These are phyloP conservation scores for Agrostemma githago DNA, from an alignment of 148 eudicot species.

Conservation along the genomic window DNA sequence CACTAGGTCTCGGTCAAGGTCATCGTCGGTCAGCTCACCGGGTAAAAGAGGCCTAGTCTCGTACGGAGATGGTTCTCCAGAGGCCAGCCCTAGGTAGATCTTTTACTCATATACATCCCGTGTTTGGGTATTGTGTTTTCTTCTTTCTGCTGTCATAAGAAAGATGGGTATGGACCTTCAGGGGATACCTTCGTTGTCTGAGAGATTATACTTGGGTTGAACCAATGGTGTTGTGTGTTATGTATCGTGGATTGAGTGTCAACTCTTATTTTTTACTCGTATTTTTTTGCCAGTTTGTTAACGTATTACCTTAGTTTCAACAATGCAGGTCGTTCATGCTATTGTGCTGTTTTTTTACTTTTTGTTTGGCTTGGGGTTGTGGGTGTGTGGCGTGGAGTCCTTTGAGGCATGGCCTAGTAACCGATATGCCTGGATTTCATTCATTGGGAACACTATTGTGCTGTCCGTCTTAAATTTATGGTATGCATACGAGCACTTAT, in stretches of 20 bases:
- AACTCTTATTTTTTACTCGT: neutral
- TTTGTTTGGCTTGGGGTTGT: too few species aligned
- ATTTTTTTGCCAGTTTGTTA: too few species aligned
- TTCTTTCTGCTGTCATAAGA: neutral
- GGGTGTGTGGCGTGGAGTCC: too few species aligned
- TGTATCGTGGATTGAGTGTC: constrained; percentile 18
- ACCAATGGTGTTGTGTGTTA: constrained; percentile 15
- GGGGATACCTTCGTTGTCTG: neutral
- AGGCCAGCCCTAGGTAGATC: constrained; percentile 42
- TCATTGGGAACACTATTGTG: too few species aligned
- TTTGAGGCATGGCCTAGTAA: too few species aligned
- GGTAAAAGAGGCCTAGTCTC: constrained; percentile 72
- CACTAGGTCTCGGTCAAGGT: constrained; percentile 41
- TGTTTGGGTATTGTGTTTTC: neutral
- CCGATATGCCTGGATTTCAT: too few species aligned
- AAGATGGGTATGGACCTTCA: constrained; percentile 1
- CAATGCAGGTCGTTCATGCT: too few species aligned
- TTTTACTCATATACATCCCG: neutral
- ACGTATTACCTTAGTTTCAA: too few species aligned
- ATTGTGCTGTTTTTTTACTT: too few species aligned
- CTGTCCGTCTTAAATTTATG: too few species aligned
- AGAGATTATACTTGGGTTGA: constrained; percentile 13
- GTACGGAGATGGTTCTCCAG: constrained; percentile 80
- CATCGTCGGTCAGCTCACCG: constrained; percentile 69
- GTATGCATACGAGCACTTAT: too few species aligned